These are phyloP conservation scores for Fusarium devonianum DNA, from an alignment of 2,329 filamentous ascomycete species.

Conservation along the genomic window DNA sequence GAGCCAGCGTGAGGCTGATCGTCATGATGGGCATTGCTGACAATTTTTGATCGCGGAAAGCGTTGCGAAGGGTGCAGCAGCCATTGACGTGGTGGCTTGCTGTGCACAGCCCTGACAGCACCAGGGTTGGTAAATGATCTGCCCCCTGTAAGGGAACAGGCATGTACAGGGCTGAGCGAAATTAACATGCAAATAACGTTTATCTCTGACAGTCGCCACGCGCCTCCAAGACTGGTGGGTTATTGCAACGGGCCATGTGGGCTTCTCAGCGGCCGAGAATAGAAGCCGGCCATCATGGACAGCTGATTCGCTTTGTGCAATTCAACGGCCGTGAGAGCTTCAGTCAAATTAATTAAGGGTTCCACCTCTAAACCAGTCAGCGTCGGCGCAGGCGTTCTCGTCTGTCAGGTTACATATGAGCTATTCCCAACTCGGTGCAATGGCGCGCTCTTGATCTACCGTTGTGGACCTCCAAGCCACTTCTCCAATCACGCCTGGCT, in stretches of 20 bases:
- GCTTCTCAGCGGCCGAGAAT: too few relatives aligned
- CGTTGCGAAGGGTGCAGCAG: neutral
- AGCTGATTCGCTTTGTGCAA: conserved; percentile 14
- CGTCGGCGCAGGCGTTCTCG: too few relatives aligned
- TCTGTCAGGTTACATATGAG: too few relatives aligned
- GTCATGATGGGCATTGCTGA: neutral
- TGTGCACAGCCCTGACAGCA: conserved; percentile 8
- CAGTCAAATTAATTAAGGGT: too few relatives aligned
- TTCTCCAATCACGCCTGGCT: conserved; percentile 19
- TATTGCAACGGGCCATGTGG: too few relatives aligned
- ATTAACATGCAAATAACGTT: too few relatives aligned
- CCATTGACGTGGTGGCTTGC: neutral
- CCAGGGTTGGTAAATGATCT: neutral
- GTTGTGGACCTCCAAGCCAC: neutral
- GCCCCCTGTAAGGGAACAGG: neutral
- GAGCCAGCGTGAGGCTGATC: neutral
- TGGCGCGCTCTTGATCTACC: conserved; percentile 17
- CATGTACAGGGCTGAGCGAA: conserved; percentile 23
- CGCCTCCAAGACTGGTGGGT: too few relatives aligned
- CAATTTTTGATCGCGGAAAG: neutral
- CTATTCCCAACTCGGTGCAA: conserved; percentile 25
- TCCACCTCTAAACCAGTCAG: neutral
- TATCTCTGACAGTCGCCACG: too few relatives aligned
- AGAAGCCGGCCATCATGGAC: neutral
- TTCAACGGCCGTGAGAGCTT: neutral